These are phyloP conservation scores for Botrytis galanthina DNA, from an alignment of 2,329 filamentous ascomycete genomes.

Conservation along the genomic window DNA sequence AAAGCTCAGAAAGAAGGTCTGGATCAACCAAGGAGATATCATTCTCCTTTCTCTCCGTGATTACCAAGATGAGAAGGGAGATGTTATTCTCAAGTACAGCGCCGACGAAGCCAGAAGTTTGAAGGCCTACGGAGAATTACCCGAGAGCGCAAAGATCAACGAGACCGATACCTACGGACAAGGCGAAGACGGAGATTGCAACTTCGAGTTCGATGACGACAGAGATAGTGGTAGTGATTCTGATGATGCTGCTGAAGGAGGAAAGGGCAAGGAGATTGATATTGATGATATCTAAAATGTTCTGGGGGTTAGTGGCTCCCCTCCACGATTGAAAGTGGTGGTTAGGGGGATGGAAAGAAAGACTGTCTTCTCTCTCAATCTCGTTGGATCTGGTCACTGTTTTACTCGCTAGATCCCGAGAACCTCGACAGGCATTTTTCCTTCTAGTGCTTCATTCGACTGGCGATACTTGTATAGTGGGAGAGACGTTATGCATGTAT, in stretches of 20 bases:
- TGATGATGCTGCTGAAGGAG: constrained; percentile 46
- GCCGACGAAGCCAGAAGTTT: constrained; percentile 92
- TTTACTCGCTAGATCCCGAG: constrained; percentile 31
- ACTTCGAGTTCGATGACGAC: constrained; percentile 99
- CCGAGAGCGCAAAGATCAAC: constrained; percentile 99
- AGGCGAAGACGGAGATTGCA: constrained; percentile 90
- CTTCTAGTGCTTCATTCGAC: constrained; percentile 32
- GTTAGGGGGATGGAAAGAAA: constrained; percentile 38
- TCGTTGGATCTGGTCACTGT: constrained; percentile 31
- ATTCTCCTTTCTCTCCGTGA: constrained; percentile 84
- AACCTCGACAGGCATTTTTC: constrained; percentile 40
- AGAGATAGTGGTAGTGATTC: constrained; percentile 59
- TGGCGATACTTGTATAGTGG: constrained; percentile 37
- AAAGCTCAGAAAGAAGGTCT: constrained; percentile 99
- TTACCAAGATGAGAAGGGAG: constrained; percentile 92
- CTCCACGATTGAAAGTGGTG: constrained; percentile 15
- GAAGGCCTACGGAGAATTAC: constrained; percentile 96
- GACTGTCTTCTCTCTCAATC: constrained; percentile 67
- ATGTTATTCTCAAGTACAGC: constrained; percentile 92
- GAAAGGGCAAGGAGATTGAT: constrained; percentile 74
- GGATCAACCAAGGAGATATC: constrained; percentile 98
- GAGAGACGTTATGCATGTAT: constrained; percentile 51
- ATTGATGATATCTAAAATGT: constrained; percentile 82
- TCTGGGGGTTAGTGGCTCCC: background rate
- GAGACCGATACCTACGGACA: constrained; percentile 94